These are phyloP conservation scores for Arabidopsis lyrata DNA, from an alignment of 441 rosid species.

Conservation along the genomic window DNA sequence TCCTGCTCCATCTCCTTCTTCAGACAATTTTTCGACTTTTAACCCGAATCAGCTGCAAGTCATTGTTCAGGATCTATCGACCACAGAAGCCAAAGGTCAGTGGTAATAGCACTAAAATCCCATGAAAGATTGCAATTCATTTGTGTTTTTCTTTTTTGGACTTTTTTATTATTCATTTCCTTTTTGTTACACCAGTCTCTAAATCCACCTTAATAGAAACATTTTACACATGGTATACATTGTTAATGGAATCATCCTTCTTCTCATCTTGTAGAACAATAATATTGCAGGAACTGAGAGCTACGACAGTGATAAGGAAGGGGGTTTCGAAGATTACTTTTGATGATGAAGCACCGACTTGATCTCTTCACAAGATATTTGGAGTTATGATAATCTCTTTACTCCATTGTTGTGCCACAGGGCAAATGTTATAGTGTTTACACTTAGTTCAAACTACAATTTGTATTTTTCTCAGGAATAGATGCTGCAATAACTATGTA, in stretches of 20 bases:
- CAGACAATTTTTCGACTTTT: slow-evolving; percentile 44
- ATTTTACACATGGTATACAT: slow-evolving; percentile 34
- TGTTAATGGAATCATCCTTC: slow-evolving; percentile 35
- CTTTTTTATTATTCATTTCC: too few species aligned
- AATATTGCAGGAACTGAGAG: slow-evolving; percentile 65
- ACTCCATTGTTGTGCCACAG: slow-evolving; percentile 43
- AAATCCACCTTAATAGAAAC: slow-evolving; percentile 10
- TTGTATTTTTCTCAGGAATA: slow-evolving; percentile 31
- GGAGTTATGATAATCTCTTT: slow-evolving; percentile 17
- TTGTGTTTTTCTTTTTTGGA: neutral
- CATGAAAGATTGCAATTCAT: slow-evolving; percentile 26
- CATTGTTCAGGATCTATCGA: slow-evolving; percentile 67
- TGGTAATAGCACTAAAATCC: slow-evolving; percentile 41
- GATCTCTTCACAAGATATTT: slow-evolving; percentile 30
- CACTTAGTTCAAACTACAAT: slow-evolving; percentile 33
- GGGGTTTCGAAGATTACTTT: slow-evolving; percentile 87
- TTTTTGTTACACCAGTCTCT: slow-evolving; percentile 2
- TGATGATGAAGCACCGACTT: slow-evolving; percentile 45
- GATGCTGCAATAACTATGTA: slow-evolving; percentile 36
- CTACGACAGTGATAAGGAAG: slow-evolving; percentile 60
- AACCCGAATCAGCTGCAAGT: slow-evolving; percentile 52
- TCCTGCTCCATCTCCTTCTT: slow-evolving; percentile 57
- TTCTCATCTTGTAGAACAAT: slow-evolving; percentile 43
- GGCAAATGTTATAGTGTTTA: slow-evolving; percentile 29
- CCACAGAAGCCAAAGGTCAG: slow-evolving; percentile 68